These are phyloP conservation scores for Colletotrichum sp. DNA, from an alignment of 2,329 filamentous ascomycete species.

Conservation along the genomic window DNA sequence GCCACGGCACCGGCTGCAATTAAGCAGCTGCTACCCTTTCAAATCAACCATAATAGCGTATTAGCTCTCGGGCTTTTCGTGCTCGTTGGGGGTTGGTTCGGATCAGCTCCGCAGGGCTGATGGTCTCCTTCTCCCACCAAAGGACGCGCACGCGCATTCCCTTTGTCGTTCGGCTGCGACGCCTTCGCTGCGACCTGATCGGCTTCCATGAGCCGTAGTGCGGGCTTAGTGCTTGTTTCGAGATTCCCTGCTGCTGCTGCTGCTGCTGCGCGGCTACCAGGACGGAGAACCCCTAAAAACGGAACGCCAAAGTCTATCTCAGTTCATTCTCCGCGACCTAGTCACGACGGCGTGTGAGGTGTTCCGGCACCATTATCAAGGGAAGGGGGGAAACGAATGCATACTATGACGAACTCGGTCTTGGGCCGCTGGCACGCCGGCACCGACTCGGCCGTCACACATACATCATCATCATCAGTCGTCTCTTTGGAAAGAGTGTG, in stretches of 20 bases:
- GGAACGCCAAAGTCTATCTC: neutral
- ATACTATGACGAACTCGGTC: neutral
- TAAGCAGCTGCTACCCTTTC: neutral
- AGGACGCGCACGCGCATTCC: neutral
- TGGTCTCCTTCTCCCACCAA: neutral
- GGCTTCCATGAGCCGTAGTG: neutral
- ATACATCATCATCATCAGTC: neutral
- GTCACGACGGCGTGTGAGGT: neutral
- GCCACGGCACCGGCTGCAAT: neutral
- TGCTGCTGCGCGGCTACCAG: neutral
- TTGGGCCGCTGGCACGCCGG: neutral
- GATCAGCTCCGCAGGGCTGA: neutral
- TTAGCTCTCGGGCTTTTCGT: neutral
- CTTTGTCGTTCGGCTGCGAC: neutral
- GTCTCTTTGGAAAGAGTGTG: neutral
- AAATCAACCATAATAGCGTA: neutral
- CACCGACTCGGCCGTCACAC: neutral
- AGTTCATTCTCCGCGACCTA: neutral
- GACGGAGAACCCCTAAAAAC: neutral
- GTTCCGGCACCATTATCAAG: neutral
- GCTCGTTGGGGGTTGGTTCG: neutral
- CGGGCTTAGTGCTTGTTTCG: neutral
- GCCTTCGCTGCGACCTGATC: neutral
- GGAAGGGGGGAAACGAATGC: neutral
- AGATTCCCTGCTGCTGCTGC: neutral